These are phyloP conservation scores for Pythium rhizo-oryzae DNA, from an alignment of 352 stramenopile species.

Conservation along the genomic window DNA sequence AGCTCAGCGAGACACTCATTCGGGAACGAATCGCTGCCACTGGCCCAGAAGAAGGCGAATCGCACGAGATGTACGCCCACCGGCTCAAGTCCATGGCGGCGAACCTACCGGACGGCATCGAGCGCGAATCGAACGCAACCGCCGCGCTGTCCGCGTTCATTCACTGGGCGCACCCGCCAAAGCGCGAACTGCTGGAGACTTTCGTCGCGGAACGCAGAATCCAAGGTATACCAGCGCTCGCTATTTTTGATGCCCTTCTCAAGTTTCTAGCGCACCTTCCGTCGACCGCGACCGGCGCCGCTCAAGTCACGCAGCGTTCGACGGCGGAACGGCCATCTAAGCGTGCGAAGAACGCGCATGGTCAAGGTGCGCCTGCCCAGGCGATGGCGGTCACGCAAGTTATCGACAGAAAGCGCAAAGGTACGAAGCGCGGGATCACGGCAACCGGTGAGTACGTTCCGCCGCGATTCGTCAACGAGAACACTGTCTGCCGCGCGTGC, in stretches of 20 bases:
- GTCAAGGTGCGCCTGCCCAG: too few relatives aligned
- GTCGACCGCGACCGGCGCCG: too few relatives aligned
- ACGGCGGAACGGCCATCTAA: too few relatives aligned
- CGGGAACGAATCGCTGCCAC: not conserved
- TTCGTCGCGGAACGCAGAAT: not conserved
- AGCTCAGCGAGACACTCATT: not conserved
- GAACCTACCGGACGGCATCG: not conserved
- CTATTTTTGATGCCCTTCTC: too few relatives aligned
- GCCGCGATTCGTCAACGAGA: not conserved
- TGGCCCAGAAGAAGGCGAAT: not conserved
- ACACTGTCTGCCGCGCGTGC: not conserved
- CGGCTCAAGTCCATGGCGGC: not conserved
- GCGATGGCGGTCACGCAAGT: not conserved
- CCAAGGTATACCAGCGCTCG: too few relatives aligned
- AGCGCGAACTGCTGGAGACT: not conserved
- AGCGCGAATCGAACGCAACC: not conserved
- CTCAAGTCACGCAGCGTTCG: too few relatives aligned
- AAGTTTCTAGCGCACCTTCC: too few relatives aligned
- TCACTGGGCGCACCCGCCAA: not conserved
- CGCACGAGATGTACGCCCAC: not conserved
- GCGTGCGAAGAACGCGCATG: too few relatives aligned
- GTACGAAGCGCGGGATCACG: not conserved
- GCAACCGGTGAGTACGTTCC: not conserved
- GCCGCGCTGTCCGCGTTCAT: not conserved
- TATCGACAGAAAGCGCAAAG: not conserved